phyloP scores from a whole-genome alignment of 2,329 filamentous ascomycete species.

The Aspergillus japonicus region DNA sequence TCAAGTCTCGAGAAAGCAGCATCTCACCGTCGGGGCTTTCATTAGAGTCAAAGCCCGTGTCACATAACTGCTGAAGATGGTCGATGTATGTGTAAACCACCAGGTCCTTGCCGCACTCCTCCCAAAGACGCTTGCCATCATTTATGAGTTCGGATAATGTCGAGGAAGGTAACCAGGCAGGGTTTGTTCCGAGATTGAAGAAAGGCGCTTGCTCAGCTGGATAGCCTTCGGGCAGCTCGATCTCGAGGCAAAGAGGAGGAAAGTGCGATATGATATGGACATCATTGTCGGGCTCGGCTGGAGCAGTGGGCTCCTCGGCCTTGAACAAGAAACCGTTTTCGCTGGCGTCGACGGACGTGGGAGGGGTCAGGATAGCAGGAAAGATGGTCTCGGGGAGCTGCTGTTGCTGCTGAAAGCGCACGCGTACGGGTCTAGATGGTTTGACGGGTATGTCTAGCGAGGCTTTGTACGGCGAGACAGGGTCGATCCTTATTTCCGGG shows the following conservation, averaged over 20 bases:
- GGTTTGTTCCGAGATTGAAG: slow-evolving; percentile 50
- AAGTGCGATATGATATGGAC: slow-evolving; percentile 54
- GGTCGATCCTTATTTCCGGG: slow-evolving; percentile 57
- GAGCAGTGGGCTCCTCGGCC: slow-evolving; percentile 17
- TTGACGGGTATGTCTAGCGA: slow-evolving; percentile 57
- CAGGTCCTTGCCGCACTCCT: slow-evolving; percentile 57
- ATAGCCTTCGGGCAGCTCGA: slow-evolving; percentile 57
- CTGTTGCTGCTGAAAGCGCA: slow-evolving; percentile 42
- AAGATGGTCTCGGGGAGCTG: slow-evolving; percentile 31
- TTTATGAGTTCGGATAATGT: slow-evolving; percentile 47
- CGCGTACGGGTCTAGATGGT: slow-evolving; percentile 52
- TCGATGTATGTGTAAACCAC: slow-evolving; percentile 62
- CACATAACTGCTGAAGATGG: slow-evolving; percentile 58
- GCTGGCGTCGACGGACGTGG: slow-evolving; percentile 40
- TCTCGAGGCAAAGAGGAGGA: slow-evolving; percentile 54
- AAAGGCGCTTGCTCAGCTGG: slow-evolving; percentile 53
- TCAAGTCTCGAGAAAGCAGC: slow-evolving; percentile 51
- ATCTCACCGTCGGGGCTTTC: slow-evolving; percentile 43
- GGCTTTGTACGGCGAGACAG: slow-evolving; percentile 48
- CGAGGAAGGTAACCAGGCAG: slow-evolving; percentile 53
- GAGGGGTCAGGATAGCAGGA: slow-evolving; percentile 41
- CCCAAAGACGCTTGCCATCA: slow-evolving; percentile 56
- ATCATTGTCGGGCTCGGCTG: slow-evolving; percentile 30
- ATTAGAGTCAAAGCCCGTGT: slow-evolving; percentile 54
- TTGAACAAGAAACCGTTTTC: slow-evolving; percentile 19